Base-by-base conservation (phyloP, 345 rosid genomes). In the Lepidium sativum region DNA sequence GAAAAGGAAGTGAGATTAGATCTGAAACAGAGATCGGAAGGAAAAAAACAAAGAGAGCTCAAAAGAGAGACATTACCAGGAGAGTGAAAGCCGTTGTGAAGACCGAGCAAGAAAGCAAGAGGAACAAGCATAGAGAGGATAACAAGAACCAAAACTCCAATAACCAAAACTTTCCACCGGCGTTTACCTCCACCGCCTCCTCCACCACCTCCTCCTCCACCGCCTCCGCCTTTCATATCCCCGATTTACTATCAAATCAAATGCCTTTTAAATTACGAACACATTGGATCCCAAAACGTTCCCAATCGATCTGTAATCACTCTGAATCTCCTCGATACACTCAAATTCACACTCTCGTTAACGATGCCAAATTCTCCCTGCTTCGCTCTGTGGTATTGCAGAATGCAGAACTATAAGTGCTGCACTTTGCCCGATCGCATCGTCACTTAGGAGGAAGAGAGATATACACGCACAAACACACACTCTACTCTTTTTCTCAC, bases 71-170 rank as follows among this genome's bases (percentile, higher is more conserved):
- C 8, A 23, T 44, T 71, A 80, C 82, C 81, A 41, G 85, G 37
- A 60, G 96, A 75, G 80, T 87, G 89, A 62, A 92, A 86, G 62
- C 98, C 84, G 16, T 83, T 86, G 82, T 84, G 81, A 75, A 88
- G 81, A 71, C 95, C 97, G 17, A 87, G 91, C 62, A 92, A 77
- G 70, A 92, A 87, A 45, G 84, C 94, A 29, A 92, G 94, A 60
- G 96, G 98, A 70, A 89, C 96, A 51, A 92, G 86, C 97, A 90
- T 89, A 18, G 98, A 92, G 48, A 92, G 89, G 38, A 92, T 37
- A 31, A 92, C 92, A 35, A 92, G 98, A 55, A 84, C 82, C 53
- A 87, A 84, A 3, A 89, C 96, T 16, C 90, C 94, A 38, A 82
- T 64, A 13, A 78, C 95, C 48, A 87, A 79, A 53, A 80, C 72